phyloP scores from a whole-genome alignment of 2,329 filamentous ascomycete genomes.

The Ceratocystis ficicola region DNA sequence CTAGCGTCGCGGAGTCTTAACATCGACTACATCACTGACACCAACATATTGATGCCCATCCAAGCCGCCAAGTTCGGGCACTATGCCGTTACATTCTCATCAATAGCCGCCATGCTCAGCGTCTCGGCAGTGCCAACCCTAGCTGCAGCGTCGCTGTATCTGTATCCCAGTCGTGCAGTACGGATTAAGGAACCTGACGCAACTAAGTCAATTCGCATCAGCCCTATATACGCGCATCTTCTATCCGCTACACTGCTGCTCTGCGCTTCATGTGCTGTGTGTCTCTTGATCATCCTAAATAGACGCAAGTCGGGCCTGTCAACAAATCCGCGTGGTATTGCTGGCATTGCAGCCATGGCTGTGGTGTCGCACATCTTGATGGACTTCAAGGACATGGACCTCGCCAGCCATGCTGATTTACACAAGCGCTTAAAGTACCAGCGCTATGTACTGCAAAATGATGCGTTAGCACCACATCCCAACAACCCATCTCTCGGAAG shows the following conservation, averaged over 20 bases:
- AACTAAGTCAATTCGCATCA: conserved; percentile 45
- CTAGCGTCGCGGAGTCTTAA: conserved; percentile 56
- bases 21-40: conserved; percentile 59
- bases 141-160: conserved; percentile 48
- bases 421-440: conserved; percentile 53
- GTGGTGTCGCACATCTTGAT: conserved; percentile 60
- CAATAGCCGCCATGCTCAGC: conserved; percentile 51
- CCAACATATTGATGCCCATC: conserved; percentile 53
- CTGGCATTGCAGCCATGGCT: conserved; percentile 63
- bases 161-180: conserved; percentile 40
- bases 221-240: conserved; percentile 48
- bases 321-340: conserved; percentile 59
- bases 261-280: conserved; percentile 45
- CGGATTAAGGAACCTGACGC: conserved; percentile 34
- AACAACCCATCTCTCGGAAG: conserved; percentile 32
- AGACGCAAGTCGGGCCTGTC: conserved; percentile 52
- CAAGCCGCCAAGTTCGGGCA: conserved; percentile 50
- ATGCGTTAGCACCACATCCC: conserved; percentile 54
- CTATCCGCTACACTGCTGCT: conserved; percentile 45
- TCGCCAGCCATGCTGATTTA: conserved; percentile 52
- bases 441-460: conserved; percentile 58
- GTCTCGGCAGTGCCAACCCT: conserved; percentile 58
- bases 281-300: conserved; percentile 50
- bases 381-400: conserved; percentile 62
- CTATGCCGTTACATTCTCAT: conserved; percentile 56